Evolutionary conservation across 495 filamentous ascomycete genomes (phyloP).

Genomic region (Hypoxylon intermedium): DNA sequence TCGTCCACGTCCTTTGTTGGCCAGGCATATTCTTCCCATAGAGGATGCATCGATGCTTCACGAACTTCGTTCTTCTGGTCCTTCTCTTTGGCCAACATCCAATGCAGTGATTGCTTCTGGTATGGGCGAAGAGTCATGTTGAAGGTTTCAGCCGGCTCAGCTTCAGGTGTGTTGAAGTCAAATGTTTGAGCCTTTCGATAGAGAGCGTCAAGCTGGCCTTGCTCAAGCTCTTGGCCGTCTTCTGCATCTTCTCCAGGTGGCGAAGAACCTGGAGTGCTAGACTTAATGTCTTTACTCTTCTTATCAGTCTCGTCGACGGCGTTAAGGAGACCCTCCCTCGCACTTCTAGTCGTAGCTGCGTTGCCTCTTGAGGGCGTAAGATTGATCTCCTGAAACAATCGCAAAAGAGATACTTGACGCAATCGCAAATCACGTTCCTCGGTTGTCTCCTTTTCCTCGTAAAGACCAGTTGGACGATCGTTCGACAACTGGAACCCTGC

Average conservation of each 20-base stretch:
- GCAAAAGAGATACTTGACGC: constrained; percentile 85
- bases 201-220: constrained; percentile 91
- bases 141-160: constrained; percentile 82
- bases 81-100: constrained; percentile 95
- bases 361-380: constrained; percentile 76
- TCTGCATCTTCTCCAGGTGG: constrained; percentile 69
- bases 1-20: constrained; percentile 88
- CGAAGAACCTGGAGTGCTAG: constrained; percentile 50
- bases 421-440: constrained; percentile 87
- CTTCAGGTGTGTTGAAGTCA: constrained; percentile 88
- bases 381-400: constrained; percentile 87
- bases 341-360: constrained; percentile 77
- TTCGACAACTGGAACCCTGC: constrained; percentile 64
- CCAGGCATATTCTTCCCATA: constrained; percentile 97
- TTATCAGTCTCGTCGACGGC: constrained; percentile 86
- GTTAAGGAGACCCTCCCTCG: constrained; percentile 80
- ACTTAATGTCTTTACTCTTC: constrained; percentile 63
- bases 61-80: constrained; percentile 69
- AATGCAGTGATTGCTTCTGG: constrained; percentile 92
- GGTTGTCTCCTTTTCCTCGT: constrained; percentile 79
- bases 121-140: constrained; percentile 85
- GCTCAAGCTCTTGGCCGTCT: constrained; percentile 88
- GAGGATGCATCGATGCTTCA: constrained; percentile 85
- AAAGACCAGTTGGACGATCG: constrained; percentile 68
- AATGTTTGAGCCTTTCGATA: constrained; percentile 98